These are phyloP conservation scores for Aciculoconidium aculeatum DNA, from an alignment of 805 yeast genomes.

Conservation along the genomic window DNA sequence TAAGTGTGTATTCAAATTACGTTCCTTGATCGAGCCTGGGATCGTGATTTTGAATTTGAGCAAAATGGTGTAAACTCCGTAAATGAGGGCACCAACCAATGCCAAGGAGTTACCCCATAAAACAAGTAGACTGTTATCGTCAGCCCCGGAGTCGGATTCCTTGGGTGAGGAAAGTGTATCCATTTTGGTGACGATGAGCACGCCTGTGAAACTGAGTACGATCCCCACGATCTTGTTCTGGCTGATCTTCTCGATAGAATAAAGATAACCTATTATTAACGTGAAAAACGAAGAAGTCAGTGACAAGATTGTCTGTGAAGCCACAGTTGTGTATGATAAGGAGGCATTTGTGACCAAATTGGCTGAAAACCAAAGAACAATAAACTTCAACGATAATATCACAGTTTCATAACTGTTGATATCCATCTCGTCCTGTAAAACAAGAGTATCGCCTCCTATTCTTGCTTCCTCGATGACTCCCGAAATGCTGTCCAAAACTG, in stretches of 20 bases:
- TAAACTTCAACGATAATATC: conserved; percentile 70
- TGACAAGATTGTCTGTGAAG: conserved; percentile 87
- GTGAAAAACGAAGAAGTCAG: conserved; percentile 95
- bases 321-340: conserved; percentile 82
- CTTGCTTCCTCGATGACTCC: conserved; percentile 4
- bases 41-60: conserved; percentile 59
- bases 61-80: conserved; percentile 85
- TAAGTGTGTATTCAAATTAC: conserved; percentile 72
- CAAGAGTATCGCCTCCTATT: not conserved
- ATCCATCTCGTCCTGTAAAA: conserved; percentile 9
- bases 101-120: conserved; percentile 77
- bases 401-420: conserved; percentile 60
- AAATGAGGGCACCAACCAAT: conserved; percentile 77
- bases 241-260: conserved; percentile 65
- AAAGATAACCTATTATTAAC: conserved; percentile 68
- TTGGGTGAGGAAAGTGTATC: conserved; percentile 41
- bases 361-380: conserved; percentile 85
- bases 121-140: conserved; percentile 15
- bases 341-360: conserved; percentile 87
- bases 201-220: conserved; percentile 68
- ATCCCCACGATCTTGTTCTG: conserved; percentile 63
- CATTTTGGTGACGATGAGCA: conserved; percentile 66
- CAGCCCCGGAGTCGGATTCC: conserved; percentile 4
- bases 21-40: conserved; percentile 48
- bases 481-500: conserved; percentile 6